Conservation (phyloP, 176 grass and related monocot genomes). For the Cymbopogon citratus region DNA sequence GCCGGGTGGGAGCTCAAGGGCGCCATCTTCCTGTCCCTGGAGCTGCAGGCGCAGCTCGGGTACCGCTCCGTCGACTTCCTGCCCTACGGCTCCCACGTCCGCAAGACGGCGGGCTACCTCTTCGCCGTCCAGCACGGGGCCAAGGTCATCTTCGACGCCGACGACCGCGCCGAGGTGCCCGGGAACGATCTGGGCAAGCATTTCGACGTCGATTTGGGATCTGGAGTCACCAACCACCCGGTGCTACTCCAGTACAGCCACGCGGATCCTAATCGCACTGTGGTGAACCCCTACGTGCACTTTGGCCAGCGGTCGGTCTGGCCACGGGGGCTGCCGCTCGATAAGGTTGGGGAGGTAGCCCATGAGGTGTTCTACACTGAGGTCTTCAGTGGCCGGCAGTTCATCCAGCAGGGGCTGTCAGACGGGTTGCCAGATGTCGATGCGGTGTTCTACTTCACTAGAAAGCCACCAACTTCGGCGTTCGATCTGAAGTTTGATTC, state of each 20-base stretch:
- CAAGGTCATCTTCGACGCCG: conserved; percentile 88
- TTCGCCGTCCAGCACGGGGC: conserved; percentile 96
- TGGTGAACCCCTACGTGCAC: conserved; percentile 94
- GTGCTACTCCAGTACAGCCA: conserved; percentile 92
- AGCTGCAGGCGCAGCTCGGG: conserved; percentile 80
- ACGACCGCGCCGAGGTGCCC: conserved; percentile 81
- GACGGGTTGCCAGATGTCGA: conserved; percentile 90
- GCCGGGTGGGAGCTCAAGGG: conserved; percentile 84
- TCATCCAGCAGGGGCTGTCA: conserved; percentile 95
- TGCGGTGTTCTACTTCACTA: conserved; percentile 92
- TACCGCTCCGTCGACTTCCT: conserved; percentile 93
- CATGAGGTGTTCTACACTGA: conserved; percentile 95
- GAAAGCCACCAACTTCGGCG: conserved; percentile 58
- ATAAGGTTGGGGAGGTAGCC: conserved; percentile 77
- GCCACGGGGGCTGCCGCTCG: conserved; percentile 85
- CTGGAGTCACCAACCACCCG: conserved; percentile 57
- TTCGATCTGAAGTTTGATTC: conserved; percentile 82
- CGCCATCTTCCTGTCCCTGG: conserved; percentile 91
- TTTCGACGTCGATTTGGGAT: conserved; percentile 80
- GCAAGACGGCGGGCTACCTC: conserved; percentile 87
- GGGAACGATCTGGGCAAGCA: conserved; percentile 70
- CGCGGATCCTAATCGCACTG: conserved; percentile 77
- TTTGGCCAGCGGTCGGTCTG: conserved; percentile 95
- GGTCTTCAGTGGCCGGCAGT: conserved; percentile 80
- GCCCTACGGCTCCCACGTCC: conserved; percentile 80